Percentiles rank a stretch among this genome's conserved stretches.
phyloP scores from a whole-genome alignment of 306 rosid species.

The Neltuma alba region DNA sequence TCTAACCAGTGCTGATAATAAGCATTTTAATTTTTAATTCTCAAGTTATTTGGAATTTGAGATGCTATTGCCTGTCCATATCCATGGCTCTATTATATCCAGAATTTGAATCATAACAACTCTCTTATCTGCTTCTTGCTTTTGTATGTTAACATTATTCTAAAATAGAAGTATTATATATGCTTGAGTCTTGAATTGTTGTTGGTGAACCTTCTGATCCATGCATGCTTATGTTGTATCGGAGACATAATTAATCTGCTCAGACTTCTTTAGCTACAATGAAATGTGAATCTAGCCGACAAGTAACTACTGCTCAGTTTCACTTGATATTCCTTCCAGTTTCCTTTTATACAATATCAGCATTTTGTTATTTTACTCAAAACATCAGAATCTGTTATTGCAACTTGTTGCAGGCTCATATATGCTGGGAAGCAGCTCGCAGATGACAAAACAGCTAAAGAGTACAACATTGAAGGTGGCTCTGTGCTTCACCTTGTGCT shows the following conservation, averaged over 20 bases:
- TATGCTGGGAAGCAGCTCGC: constrained; percentile 98
- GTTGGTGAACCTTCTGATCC: constrained; percentile 6
- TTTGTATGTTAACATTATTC: neutral
- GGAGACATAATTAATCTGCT: neutral
- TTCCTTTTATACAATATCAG: neutral
- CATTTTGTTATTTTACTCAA: neutral
- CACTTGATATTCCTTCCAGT: neutral
- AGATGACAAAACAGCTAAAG: constrained; percentile 97
- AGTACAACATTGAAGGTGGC: constrained; percentile 98
- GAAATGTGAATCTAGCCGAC: neutral
- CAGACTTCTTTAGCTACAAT: neutral
- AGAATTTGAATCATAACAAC: constrained; percentile 8
- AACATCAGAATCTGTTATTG: constrained; percentile 29
- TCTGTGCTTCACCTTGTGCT: constrained; percentile 96
- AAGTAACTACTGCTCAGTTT: neutral
- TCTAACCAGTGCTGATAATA: neutral
- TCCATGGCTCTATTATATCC: neutral
- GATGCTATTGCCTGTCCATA: neutral
- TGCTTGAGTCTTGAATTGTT: constrained; percentile 5
- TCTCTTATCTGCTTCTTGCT: constrained; percentile 18
- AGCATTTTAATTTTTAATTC: neutral
- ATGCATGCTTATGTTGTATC: constrained; percentile 9
- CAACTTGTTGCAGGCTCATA: constrained; percentile 70
- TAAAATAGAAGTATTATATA: neutral
- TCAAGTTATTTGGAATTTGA: constrained; percentile 18